phyloP scores from a whole-genome alignment of 1,139 yeast genomes.

The Ashbya aceris region DNA sequence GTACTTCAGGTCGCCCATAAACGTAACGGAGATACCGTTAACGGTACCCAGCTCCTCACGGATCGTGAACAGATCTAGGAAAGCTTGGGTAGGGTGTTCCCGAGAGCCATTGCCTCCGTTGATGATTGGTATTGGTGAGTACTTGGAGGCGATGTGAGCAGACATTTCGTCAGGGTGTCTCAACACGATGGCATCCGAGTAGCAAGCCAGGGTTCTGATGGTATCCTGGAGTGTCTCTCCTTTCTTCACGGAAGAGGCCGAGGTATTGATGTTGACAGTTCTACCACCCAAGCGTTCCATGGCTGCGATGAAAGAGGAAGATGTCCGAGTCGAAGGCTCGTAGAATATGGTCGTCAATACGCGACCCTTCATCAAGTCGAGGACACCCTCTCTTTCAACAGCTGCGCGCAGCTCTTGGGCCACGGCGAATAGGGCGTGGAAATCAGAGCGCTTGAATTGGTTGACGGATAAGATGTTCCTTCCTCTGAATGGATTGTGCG shows the following conservation, averaged over 20 bases:
- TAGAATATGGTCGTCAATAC: constrained; percentile 91
- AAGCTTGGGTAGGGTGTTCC: constrained; percentile 98
- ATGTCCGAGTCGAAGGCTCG: constrained; percentile 97
- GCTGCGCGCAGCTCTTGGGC: constrained; percentile 98
- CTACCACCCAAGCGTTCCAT: constrained; percentile 99
- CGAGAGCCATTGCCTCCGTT: constrained; percentile 97
- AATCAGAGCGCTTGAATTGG: constrained; percentile 76
- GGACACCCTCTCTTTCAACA: constrained; percentile 92
- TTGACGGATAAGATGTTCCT: constrained; percentile 81
- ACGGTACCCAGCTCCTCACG: constrained; percentile 99
- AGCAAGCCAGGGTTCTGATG: constrained; percentile 86
- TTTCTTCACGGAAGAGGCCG: constrained; percentile 86
- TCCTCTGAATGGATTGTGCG: constrained; percentile 80
- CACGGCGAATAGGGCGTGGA: constrained; percentile 87
- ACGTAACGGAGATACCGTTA: constrained; percentile 93
- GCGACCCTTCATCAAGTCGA: constrained; percentile 84
- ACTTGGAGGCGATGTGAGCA: constrained; percentile 90
- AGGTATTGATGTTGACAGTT: constrained; percentile 78
- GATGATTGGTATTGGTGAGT: constrained; percentile 92
- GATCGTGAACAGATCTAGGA: constrained; percentile 92
- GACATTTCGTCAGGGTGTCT: constrained; percentile 93
- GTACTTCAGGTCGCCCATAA: constrained; percentile 97
- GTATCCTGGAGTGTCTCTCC: constrained; percentile 98
- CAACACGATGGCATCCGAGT: constrained; percentile 92
- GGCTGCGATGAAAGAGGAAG: constrained; percentile 95